Base-by-base conservation (phyloP, 768 basidiomycete species). In the Rubroboletus satanas region DNA sequence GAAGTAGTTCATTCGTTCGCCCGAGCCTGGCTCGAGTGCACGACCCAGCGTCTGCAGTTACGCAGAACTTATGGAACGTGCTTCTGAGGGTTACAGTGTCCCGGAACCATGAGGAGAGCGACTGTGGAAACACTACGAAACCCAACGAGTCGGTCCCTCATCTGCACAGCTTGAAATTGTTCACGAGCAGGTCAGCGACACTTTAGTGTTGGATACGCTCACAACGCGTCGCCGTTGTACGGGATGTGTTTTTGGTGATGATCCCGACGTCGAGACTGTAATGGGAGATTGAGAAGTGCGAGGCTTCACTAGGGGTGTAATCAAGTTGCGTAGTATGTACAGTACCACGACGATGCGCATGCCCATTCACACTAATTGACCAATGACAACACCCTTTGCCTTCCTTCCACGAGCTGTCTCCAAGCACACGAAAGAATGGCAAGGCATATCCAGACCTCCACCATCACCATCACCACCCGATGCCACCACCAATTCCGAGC, bases 381-480 rank as follows among this genome's bases (percentile, higher is more conserved):
- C 21, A 15, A 69, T 67, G 65, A 44, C 65, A 29, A n/a, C 60
- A 28, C 50, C 68, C 10, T 74, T 82, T 57, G 66, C 77, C 7
- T 82, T 82, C 55, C 53, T 81, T 51, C 81, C 81, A 44, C 73
- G 81, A 48, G 72, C 74, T 45, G 67, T 82, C 55, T 70, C 74
- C n/a, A 74, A 72, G 55, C 46, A 65, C 33, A 59, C 68, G 41
- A 73, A 70, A 44, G 53, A 52, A 47, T 65, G 60, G 58, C 51
- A 49, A 51, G 64, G 56, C 10, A 56, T 64, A 18, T 29, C 64
- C 51, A 59, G 26, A 4, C 39, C 38, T 35, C 29, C 57, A 1
- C 29, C 46, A 10, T 45, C 61, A 2, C 54, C 45, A 17, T 62
- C 51, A 32, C 49, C 64, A 8, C 57, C 56, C 21, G 36, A 56